Base-by-base conservation (phyloP, 1,284 basidiomycete genomes). In the Ceratobasidium sp. region DNA sequence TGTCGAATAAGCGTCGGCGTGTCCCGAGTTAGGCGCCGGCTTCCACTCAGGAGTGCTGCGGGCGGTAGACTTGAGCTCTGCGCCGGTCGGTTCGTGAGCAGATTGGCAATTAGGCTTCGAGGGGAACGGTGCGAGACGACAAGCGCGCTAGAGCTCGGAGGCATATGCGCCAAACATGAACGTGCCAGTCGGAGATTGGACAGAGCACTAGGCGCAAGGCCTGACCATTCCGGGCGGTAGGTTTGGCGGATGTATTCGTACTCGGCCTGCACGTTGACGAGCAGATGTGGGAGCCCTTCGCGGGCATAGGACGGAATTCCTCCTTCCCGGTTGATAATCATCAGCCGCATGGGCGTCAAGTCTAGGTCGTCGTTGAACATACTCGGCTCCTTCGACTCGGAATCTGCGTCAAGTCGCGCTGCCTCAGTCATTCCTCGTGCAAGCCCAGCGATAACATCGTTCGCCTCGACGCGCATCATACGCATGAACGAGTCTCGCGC, bases 1-100 rank as follows among this genome's bases (percentile, higher is more conserved):
- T 91, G 92, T 15, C 98, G 92, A 69, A 99, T 86, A 60, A 99
- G 89, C 0, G 98, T 99, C 2, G 98, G 98, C 8, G 96, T 98
- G 81, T 98, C 92, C 1, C 90, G 89, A 0, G 95, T 95, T 76
- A 98, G 90, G 80, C 92, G 91, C 68, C 93, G 89, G 82, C 95
- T 93, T 23, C 91, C 90, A 73, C 84, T 83, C 79, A 94, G 92
- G 37, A 99, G 88, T 10, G 99, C 88, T 2, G 96, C 94, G 80
- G 98, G 96, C 42, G 97, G 96, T 33, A 99, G 88, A 77, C 94
- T 96, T 1, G 97, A 98, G 80, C 94, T 97, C 80, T 98, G 91
- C 0, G 96, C 96, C 1, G 98, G 98, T 83, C 97, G 98, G 85
- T 99, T 99, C 64, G 98, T 99, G 82, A 99, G 97, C 56, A 99